A percentile compares a stretch with the other conserved stretches of the same genome.
Evolutionary conservation across 163 green algal genomes (phyloP).

Genomic region (Volvox carteri): DNA sequence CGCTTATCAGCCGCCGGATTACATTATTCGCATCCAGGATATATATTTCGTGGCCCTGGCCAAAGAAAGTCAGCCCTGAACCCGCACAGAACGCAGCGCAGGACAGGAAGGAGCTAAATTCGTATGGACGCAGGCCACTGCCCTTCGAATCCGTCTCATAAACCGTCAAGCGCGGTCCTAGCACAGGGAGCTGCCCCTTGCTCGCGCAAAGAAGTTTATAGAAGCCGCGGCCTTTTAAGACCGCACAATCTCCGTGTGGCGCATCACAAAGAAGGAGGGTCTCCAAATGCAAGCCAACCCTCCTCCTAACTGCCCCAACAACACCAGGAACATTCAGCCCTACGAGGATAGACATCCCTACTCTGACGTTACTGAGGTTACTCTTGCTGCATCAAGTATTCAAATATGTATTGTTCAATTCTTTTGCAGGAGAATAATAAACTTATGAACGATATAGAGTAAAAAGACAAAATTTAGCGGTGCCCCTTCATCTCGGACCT

Average conservation of each 20-base stretch:
- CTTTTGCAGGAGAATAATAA: too few relatives aligned
- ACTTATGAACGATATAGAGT: too few relatives aligned
- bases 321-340: background rate
- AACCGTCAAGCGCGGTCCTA: background rate
- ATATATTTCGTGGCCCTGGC: background rate
- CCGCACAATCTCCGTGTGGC: background rate
- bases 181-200: background rate
- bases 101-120: background rate
- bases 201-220: background rate
- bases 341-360: background rate
- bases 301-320: background rate
- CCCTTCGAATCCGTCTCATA: background rate
- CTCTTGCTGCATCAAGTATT: too few relatives aligned
- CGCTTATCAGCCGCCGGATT: background rate
- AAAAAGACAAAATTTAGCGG: too few relatives aligned
- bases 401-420: too few relatives aligned
- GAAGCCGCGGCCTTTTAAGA: background rate
- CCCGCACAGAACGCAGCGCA: background rate
- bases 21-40: background rate
- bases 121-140: background rate
- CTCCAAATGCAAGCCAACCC: background rate
- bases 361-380: background rate
- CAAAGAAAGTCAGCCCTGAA: background rate
- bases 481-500: too few relatives aligned
- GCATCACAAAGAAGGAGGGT: slow-evolving; percentile 1